These are phyloP conservation scores for Penicillium egyptiacum DNA, from an alignment of 495 filamentous ascomycete species.

Conservation along the genomic window DNA sequence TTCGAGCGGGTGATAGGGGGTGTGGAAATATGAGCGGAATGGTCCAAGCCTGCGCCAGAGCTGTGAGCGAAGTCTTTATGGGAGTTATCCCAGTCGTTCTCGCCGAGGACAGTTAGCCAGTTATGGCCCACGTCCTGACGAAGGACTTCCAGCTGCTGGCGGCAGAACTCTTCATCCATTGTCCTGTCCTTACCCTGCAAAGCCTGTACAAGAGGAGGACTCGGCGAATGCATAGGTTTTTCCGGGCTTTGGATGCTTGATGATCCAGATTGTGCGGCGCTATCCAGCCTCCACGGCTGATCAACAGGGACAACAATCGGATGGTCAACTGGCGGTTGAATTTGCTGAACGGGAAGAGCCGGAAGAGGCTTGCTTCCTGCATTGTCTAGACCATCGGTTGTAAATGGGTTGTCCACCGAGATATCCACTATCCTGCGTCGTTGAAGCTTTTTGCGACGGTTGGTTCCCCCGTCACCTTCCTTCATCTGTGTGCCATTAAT, in stretches of 20 bases:
- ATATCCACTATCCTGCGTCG: constrained; percentile 83
- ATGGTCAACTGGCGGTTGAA: constrained; percentile 33
- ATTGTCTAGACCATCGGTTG: constrained; percentile 34
- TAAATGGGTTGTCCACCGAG: constrained; percentile 59
- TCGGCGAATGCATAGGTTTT: constrained; percentile 21
- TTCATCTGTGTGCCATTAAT: constrained; percentile 34
- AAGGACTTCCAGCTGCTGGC: constrained; percentile 79
- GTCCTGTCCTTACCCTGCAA: constrained; percentile 55
- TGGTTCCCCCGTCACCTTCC: constrained; percentile 38
- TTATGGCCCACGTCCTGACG: constrained; percentile 78
- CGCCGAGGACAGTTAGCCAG: constrained; percentile 82
- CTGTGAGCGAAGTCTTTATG: constrained; percentile 36
- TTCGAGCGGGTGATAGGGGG: constrained; percentile 39
- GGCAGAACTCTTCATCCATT: constrained; percentile 73
- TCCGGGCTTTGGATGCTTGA: constrained; percentile 28
- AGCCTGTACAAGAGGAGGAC: constrained; percentile 20
- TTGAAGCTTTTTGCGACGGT: constrained; percentile 50
- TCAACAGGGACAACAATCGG: constrained; percentile 34
- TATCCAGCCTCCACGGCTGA: constrained; percentile 39
- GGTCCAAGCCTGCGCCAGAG: constrained; percentile 35
- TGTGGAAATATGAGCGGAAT: constrained; percentile 40
- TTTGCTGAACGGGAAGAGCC: constrained; percentile 33
- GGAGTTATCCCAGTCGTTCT: constrained; percentile 62
- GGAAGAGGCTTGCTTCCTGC: constrained; percentile 32
- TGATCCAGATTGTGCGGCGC: constrained; percentile 34